Evolutionary conservation across 306 rosid genomes (phyloP), one percentile per base, ranked within the genome.

Genomic region (Calophaca sinica): DNA sequence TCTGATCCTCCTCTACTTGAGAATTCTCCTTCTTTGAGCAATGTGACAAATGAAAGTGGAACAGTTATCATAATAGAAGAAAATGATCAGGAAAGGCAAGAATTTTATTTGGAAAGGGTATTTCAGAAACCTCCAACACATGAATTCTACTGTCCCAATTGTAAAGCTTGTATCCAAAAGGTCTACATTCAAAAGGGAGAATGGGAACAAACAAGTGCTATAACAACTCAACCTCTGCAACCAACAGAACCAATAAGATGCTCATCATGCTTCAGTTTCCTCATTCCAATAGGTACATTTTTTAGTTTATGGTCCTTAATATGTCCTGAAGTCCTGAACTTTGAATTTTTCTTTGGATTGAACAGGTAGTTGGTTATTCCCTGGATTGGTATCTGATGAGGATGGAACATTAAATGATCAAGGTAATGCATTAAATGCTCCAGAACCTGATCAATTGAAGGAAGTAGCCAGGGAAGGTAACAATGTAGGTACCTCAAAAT

Each of bases 141-240:
- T 77, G 88, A 82, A 54, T 93, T 90, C 69, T 87, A 87, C 42
- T 93, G 98, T 68, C 98, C 98, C 3, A 84, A 87, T 41, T 93
- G 98, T 64, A 84, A 79, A 2, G 41, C 88, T 74, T 90, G 98
- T 77, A 88, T 93, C 77, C 82, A 93, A 51, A 90, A 85, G 81
- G 96, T 93, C 5, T 79, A 87, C n/a, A 76, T 85, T 39, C 78
- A 80, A 2, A 69, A 76, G 1, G 76, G 26, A 57, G 82, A 72
- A 4, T 2, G 4, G 67, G 84, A 68, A 67, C 71, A 63, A 4
- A 1, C 28, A 59, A 41, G 2, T 31, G 31, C 13, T 67, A 20
- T 20, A 20, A 29, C 42, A 13, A 39, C 45, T 26, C 71, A 66
- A 57, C 36, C 70, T 51, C 32, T 20, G 46, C 76, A 32, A 62